A percentile compares a stretch with the other conserved stretches of the same genome.
Conservation (phyloP, 768 basidiomycete genomes). For the Agaricus sinodeliciosus region DNA sequence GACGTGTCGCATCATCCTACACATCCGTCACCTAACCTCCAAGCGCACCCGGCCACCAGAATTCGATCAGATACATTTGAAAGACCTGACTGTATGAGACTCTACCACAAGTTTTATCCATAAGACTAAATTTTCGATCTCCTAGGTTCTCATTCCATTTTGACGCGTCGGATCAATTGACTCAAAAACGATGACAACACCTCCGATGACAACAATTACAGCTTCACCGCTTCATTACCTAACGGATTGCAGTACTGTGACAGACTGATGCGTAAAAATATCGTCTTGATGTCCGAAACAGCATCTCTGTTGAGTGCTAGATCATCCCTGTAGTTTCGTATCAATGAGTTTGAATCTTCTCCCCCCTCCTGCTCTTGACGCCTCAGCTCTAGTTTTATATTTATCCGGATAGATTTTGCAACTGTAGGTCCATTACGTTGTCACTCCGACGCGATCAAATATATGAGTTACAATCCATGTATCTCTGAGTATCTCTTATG, state of each 20-base stretch:
- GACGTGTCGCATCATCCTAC: slow-evolving; percentile 5
- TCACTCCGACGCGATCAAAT: background rate
- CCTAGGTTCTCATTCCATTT: background rate
- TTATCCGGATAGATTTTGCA: too few species aligned
- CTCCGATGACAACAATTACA: too few species aligned
- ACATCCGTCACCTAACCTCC: background rate
- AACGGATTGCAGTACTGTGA: too few species aligned
- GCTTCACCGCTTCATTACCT: too few species aligned
- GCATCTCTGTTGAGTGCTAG: too few species aligned
- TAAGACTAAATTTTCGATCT: background rate
- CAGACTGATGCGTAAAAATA: too few species aligned
- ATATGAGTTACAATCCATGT: background rate
- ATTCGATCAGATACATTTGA: slow-evolving; percentile 1
- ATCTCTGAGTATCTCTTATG: too few species aligned
- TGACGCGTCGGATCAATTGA: background rate
- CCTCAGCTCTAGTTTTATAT: too few species aligned
- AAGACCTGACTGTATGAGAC: background rate
- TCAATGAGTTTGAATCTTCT: background rate
- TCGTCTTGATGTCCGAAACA: too few species aligned
- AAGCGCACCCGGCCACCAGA: background rate
- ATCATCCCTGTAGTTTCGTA: background rate
- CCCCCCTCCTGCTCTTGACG: too few species aligned
- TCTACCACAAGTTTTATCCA: background rate
- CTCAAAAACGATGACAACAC: too few species aligned
- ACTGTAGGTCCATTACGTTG: background rate